Evolutionary conservation across 202 grass and related monocot genomes (phyloP), one percentile per base, ranked within the genome.

Genomic region (Musa balbisiana): DNA sequence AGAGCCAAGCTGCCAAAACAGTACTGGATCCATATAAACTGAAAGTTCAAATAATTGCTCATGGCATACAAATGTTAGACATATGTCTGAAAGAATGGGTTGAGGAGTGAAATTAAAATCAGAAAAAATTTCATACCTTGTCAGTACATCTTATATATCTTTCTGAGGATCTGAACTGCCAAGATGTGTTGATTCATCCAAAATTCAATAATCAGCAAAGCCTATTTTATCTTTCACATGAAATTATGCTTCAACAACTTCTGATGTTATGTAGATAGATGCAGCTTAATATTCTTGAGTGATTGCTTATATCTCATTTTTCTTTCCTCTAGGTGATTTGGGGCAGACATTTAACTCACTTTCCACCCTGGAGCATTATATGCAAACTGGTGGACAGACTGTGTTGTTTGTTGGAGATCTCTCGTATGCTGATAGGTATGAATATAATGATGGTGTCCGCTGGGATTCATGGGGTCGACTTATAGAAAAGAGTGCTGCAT

Each of bases 261-360:
- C 33, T 43, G 33, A 43, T 14, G 62, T 65, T 65, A 22, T 24
- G 10, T 11, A 49, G 49, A 49, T 49, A 43, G 33, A 43, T 43
- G 33, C 33, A 43, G 33, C 33, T 43, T 43, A 43, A 43, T 43
- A 43, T 43, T 43, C n/a, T 20, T 1, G 23, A 65, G 17, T 70
- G 33, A 11, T 70, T 50, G 49, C 67, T 70, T 50, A 51, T 50
- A 10, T 24, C 33, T n/a, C 43, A 20, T 49, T 69, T n/a, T 83
- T 58, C 20, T 24, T 58, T 75, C 11, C 80, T 49, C 33, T 76
- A 98, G 94, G 94, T 86, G 94, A 98, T 88, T 87, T 98, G 71
- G 94, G 94, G 27, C 94, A 98, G 77, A 98, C 94, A 71, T 93
- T 82, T 81, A 98, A 98, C 85, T 98, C 94, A 20, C 88, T 98